Evolutionary conservation across 768 basidiomycete genomes (phyloP).

Genomic region (Boletus insuetus): DNA sequence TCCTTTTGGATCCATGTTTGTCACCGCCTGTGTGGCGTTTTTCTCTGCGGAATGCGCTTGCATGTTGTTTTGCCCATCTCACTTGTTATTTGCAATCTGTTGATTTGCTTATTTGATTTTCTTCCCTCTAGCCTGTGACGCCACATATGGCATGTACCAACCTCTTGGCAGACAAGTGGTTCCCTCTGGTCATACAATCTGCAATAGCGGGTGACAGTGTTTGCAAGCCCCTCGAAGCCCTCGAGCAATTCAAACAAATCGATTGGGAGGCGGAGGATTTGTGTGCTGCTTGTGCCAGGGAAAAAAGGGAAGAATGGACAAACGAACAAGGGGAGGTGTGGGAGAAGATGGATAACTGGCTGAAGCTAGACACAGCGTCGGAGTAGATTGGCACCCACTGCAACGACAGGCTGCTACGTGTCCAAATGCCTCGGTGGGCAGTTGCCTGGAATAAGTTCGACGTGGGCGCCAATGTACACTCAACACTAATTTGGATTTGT

Average conservation of each 20-base stretch:
- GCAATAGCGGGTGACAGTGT: conserved; percentile 62
- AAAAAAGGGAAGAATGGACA: conserved; percentile 66
- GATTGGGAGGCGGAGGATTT: conserved; percentile 60
- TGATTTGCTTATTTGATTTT: not conserved
- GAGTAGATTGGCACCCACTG: conserved; percentile 3
- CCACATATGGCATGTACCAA: conserved; percentile 75
- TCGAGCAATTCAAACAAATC: conserved; percentile 55
- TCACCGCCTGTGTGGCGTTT: not conserved
- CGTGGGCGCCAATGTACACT: not conserved
- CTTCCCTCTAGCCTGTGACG: conserved; percentile 41
- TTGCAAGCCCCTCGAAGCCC: conserved; percentile 69
- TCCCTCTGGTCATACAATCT: conserved; percentile 64
- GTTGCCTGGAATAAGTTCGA: too few species aligned
- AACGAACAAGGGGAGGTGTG: conserved; percentile 58
- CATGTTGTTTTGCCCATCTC: not conserved
- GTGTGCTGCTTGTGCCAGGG: conserved; percentile 53
- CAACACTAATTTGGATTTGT: not conserved
- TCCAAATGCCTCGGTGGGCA: not conserved
- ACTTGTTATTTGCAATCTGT: not conserved
- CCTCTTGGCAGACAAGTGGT: conserved; percentile 69
- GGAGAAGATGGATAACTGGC: conserved; percentile 60
- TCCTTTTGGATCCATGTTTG: not conserved
- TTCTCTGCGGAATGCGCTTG: not conserved
- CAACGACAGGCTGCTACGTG: not conserved
- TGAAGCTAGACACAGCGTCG: conserved; percentile 22